These are phyloP conservation scores for Cokeromyces recurvatus DNA, from an alignment of 371 early-diverging fungal species.

Conservation along the genomic window DNA sequence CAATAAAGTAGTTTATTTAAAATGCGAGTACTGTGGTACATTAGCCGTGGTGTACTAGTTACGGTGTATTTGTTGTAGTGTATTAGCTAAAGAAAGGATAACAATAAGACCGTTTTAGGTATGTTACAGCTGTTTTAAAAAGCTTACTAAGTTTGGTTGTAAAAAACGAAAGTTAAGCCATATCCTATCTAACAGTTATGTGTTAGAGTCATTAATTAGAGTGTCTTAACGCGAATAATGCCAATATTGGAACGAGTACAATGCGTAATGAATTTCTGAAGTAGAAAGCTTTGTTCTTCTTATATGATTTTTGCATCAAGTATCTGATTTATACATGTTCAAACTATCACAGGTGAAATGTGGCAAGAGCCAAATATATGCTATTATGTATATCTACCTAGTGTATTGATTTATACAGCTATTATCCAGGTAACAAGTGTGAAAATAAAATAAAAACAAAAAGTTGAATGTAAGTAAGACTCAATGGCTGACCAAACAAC, in stretches of 20 bases:
- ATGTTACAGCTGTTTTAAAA: no score
- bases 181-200: no score
- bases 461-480: constrained; percentile 1
- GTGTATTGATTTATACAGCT: constrained; percentile 9
- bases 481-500: not conserved
- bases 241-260: no score
- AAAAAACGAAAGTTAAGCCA: no score
- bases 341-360: constrained; percentile 6
- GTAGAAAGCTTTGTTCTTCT: constrained; percentile 9
- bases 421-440: constrained; percentile 1
- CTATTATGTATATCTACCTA: constrained; percentile 10
- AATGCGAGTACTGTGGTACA: constrained; percentile 6
- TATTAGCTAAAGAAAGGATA: no score
- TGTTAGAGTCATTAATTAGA: no score
- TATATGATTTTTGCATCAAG: constrained; percentile 8
- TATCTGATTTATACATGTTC: constrained; percentile 9
- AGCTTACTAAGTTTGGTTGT: no score
- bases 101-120: no score
- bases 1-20: constrained; percentile 11
- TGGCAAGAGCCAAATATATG: constrained; percentile 5
- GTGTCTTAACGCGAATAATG: constrained; percentile 9
- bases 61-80: constrained; percentile 1
- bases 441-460: constrained; percentile 8
- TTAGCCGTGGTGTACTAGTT: constrained; percentile 4
- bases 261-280: constrained; percentile 8